phyloP scores from a whole-genome alignment of 352 stramenopile species.

The Globisporangium ultimum region DNA sequence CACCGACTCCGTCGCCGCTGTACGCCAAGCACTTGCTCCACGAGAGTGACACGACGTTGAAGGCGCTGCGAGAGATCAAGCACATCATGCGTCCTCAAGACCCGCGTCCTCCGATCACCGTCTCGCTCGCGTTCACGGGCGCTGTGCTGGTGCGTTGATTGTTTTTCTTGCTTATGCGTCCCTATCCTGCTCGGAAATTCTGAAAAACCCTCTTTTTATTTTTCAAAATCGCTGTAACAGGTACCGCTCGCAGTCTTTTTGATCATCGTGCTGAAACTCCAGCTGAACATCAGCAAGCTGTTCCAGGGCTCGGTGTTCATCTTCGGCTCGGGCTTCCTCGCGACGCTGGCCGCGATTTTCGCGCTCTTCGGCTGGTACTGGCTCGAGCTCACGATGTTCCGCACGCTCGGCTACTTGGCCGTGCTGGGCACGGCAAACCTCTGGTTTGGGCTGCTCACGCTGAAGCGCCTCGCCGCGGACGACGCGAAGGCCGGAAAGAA shows the following conservation, averaged over 20 bases:
- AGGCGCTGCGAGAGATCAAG: constrained; percentile 81
- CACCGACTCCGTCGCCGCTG: constrained; percentile 62
- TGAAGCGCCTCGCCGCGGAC: constrained; percentile 64
- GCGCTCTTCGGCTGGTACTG: constrained; percentile 85
- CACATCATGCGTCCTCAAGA: constrained; percentile 85
- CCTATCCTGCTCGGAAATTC: too few relatives aligned
- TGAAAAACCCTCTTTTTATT: too few relatives aligned
- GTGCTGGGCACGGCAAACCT: constrained; percentile 57
- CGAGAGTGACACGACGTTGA: constrained; percentile 85
- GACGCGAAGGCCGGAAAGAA: constrained; percentile 30
- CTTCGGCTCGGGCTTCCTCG: constrained; percentile 71
- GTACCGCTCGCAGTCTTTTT: constrained; percentile 57
- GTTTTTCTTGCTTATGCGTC: neutral
- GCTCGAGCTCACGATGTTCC: constrained; percentile 88
- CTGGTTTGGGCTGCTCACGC: constrained; percentile 68
- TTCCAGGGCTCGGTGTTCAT: constrained; percentile 62
- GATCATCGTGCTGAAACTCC: constrained; percentile 52
- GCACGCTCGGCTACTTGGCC: constrained; percentile 69
- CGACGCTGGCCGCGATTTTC: constrained; percentile 68
- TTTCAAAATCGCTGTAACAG: constrained; percentile 6
- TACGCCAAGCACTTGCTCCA: constrained; percentile 86
- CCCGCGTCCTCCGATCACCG: constrained; percentile 48
- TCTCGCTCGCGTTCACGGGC: constrained; percentile 70
- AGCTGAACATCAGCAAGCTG: constrained; percentile 66
- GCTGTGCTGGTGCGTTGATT: constrained; percentile 43